phyloP scores from a whole-genome alignment of 169 alveolate species.

The Plasmodium gallinaceum region DNA sequence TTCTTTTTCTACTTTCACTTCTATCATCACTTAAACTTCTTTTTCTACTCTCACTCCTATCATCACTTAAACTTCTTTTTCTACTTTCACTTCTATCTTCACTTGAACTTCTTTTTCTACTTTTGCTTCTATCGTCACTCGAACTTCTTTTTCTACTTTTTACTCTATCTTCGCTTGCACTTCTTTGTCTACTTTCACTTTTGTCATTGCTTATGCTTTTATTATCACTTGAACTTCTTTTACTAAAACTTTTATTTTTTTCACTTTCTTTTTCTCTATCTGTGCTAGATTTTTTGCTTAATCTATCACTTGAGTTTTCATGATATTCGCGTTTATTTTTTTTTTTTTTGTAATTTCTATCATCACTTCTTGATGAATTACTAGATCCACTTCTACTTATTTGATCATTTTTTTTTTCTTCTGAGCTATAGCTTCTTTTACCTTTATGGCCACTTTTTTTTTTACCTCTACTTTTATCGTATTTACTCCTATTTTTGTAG shows the following conservation, averaged over 20 bases:
- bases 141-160: conserved; percentile 41
- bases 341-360: conserved; percentile 51
- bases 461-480: conserved; percentile 15
- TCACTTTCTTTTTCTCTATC: conserved; percentile 38
- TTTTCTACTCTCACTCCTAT: conserved; percentile 29
- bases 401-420: conserved; percentile 22
- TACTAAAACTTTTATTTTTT: conserved; percentile 47
- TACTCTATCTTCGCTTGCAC: conserved; percentile 5
- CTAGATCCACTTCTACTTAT: conserved; percentile 28
- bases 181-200: conserved; percentile 11
- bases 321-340: conserved; percentile 17
- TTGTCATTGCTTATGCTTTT: conserved; percentile 6
- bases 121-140: conserved; percentile 42
- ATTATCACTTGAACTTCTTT: conserved; percentile 7
- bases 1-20: conserved; percentile 50
- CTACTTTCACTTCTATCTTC: conserved; percentile 49
- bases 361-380: conserved; percentile 59
- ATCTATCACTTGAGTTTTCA: conserved; percentile 50
- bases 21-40: conserved; percentile 9
- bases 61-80: conserved; percentile 50
- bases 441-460: conserved; percentile 21
- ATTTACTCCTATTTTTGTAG: conserved; percentile 41
- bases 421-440: conserved; percentile 55
- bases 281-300: conserved; percentile 43
- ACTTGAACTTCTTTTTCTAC: conserved; percentile 47